Evolutionary conservation across 176 grass and related monocot species (phyloP).

Genomic region (Leersia perrieri): DNA sequence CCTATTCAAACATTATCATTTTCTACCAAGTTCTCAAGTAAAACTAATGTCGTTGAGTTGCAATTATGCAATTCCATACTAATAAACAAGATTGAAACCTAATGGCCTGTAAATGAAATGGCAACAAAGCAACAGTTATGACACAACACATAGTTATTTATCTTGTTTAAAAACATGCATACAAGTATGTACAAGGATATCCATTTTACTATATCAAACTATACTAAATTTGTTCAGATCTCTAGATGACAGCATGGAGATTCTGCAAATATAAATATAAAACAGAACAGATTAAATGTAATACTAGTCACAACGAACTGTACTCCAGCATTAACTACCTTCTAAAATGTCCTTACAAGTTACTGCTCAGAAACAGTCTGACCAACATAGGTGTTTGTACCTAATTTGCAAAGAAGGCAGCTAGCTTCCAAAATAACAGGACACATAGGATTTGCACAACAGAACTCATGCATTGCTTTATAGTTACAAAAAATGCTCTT

Average conservation of each 20-base stretch:
- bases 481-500: neutral
- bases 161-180: neutral
- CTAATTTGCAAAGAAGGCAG: neutral
- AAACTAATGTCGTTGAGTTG: neutral
- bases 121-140: neutral
- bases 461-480: neutral
- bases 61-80: neutral
- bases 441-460: neutral
- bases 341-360: neutral
- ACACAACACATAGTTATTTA: neutral
- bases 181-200: conserved; percentile 1
- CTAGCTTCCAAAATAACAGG: neutral
- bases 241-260: neutral
- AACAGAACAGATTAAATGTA: neutral
- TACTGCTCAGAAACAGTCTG: neutral
- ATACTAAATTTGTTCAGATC: neutral
- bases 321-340: neutral
- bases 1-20: neutral
- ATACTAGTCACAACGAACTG: neutral
- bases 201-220: neutral
- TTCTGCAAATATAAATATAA: neutral
- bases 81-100: neutral
- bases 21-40: neutral
- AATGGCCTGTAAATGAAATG: neutral
- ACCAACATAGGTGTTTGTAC: neutral